Percentiles rank a stretch among this genome's conserved stretches.
Conservation (phyloP, 202 grass and related monocot species). For the Brachypodium distachyon region DNA sequence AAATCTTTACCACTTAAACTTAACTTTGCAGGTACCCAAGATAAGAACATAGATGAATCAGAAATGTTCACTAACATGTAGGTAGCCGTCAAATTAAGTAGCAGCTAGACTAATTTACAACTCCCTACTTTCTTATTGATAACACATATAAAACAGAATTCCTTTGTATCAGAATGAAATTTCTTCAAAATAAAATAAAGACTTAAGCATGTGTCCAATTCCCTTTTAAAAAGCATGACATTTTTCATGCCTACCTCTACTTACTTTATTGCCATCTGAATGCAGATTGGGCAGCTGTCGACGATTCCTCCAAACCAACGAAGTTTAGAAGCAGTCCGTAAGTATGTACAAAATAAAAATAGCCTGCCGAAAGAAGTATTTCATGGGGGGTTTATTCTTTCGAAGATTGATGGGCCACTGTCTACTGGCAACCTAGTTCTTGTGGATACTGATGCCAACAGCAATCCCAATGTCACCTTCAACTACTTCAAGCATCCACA, state of each 20-base stretch:
- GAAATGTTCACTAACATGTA: background rate
- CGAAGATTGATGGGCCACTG: constrained; percentile 71
- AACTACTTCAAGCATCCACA: constrained; percentile 84
- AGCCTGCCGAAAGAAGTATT: constrained; percentile 68
- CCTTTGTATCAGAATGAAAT: background rate
- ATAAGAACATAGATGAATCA: background rate
- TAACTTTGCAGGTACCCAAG: background rate
- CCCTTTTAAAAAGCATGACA: background rate
- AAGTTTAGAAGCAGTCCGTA: constrained; percentile 30
- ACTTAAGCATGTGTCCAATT: background rate
- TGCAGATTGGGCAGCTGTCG: constrained; percentile 75
- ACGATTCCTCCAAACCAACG: constrained; percentile 60
- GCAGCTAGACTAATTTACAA: background rate
- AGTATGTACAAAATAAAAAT: constrained; percentile 47
- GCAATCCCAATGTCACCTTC: constrained; percentile 62
- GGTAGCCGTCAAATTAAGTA: background rate
- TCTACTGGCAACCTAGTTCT: constrained; percentile 56
- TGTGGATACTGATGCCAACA: constrained; percentile 28
- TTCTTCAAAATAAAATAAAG: background rate
- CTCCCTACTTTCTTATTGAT: background rate
- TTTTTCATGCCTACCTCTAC: background rate
- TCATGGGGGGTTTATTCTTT: constrained; percentile 70
- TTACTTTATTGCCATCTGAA: constrained; percentile 15
- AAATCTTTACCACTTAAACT: background rate
- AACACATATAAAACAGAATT: background rate